Evolutionary conservation across 2,329 filamentous ascomycete species (phyloP).

Genomic region (Aspergillus sp.): DNA sequence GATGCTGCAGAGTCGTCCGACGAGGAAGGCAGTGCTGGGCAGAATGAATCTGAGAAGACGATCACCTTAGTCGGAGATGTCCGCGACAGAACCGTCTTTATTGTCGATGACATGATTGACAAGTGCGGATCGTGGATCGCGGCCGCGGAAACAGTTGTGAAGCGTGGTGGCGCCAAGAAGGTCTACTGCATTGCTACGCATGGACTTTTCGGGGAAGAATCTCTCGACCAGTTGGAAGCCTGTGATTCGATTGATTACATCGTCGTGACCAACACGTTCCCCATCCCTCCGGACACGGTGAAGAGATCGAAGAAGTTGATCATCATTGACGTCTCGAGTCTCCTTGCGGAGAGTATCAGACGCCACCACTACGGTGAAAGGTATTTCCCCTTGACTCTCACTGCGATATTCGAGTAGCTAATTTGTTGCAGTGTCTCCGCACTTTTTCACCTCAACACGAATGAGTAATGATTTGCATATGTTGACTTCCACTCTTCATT

Average conservation of each 20-base stretch:
- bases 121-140: conserved; percentile 96
- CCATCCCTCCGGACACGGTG: conserved; percentile 69
- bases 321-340: conserved; percentile 77
- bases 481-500: background rate
- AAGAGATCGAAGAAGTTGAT: conserved; percentile 73
- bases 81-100: conserved; percentile 77
- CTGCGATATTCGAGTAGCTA: conserved; percentile 14
- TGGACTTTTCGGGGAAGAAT: conserved; percentile 85
- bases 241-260: conserved; percentile 93
- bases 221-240: conserved; percentile 78
- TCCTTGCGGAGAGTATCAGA: conserved; percentile 86
- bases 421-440: conserved; percentile 39
- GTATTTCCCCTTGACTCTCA: conserved; percentile 54
- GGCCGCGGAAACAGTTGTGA: conserved; percentile 91
- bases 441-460: conserved; percentile 57
- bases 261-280: conserved; percentile 95
- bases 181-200: conserved; percentile 98
- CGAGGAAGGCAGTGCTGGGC: conserved; percentile 53
- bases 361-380: conserved; percentile 91
- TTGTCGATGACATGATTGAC: conserved; percentile 99
- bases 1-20: conserved; percentile 88
- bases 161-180: conserved; percentile 81
- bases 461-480: conserved; percentile 1
- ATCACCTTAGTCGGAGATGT: conserved; percentile 98
- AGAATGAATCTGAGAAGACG: conserved; percentile 78